These are phyloP conservation scores for Elongisporangium prolatum DNA, from an alignment of 352 stramenopile species.

Conservation along the genomic window DNA sequence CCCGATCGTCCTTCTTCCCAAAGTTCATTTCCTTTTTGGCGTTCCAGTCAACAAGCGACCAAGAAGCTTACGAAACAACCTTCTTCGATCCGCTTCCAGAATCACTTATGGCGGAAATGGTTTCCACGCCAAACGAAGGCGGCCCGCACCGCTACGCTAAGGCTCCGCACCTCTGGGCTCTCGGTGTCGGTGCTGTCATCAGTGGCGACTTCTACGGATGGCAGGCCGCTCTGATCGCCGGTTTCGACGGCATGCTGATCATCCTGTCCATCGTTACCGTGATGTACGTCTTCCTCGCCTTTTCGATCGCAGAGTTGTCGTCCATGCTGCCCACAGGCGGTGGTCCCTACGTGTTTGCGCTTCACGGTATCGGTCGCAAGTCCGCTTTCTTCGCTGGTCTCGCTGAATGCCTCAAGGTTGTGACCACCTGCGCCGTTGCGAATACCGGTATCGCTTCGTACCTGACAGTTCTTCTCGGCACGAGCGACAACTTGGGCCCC, in stretches of 20 bases:
- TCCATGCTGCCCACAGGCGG: slow-evolving; percentile 42
- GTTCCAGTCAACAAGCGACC: background rate
- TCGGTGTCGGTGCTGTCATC: slow-evolving; percentile 59
- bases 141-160: slow-evolving; percentile 41
- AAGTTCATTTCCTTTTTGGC: background rate
- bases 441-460: slow-evolving; percentile 57
- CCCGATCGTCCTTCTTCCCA: background rate
- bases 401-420: slow-evolving; percentile 51
- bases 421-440: slow-evolving; percentile 45
- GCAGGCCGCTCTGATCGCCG: slow-evolving; percentile 42
- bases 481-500: slow-evolving; percentile 25
- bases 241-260: slow-evolving; percentile 52
- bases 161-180: slow-evolving; percentile 47
- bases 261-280: slow-evolving; percentile 49
- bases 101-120: background rate
- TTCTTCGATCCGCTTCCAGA: background rate
- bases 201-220: slow-evolving; percentile 61
- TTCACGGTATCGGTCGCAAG: slow-evolving; percentile 43
- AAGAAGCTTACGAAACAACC: background rate
- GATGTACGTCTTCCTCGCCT: slow-evolving; percentile 56
- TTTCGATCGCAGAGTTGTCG: slow-evolving; percentile 61
- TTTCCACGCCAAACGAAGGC: background rate
- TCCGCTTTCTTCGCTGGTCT: slow-evolving; percentile 54
- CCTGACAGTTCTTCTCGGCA: slow-evolving; percentile 40
- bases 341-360: slow-evolving; percentile 54